Base-by-base conservation (phyloP, 495 filamentous ascomycete genomes). In the Poronia punctata region DNA sequence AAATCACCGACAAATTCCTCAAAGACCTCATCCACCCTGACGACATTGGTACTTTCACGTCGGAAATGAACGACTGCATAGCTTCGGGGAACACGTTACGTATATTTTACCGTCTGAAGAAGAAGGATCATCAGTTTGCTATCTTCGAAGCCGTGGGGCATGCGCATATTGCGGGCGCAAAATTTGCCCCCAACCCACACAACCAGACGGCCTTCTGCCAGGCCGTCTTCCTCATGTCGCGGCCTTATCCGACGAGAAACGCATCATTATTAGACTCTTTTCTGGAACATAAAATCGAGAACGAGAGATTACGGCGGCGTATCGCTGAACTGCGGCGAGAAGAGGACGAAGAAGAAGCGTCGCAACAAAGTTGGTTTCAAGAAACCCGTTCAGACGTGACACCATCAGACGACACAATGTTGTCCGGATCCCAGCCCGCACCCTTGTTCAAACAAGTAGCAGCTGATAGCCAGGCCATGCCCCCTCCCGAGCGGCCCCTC, bases 281-380 rank as follows among this genome's bases (percentile, higher is more conserved):
- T 46, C 69, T 98, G 10, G 92, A 98, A 60, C 90, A 96, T 64
- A 96, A 96, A 61, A 88, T 97, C 34, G 92, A 97, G 60, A 96
- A 98, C 52, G 88, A 94, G 61, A 78, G 92, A 12, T 61, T 98
- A 26, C 76, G 72, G 41, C 84, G 85, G 47, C 79, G 84, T 23
- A 94, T 98, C 43, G 78, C 80, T 10, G 88, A 94, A 54, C 71
- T 98, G 27, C 82, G 80, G 49, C 72, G 77, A 47, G 92, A 97
- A 61, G 89, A 95, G 58, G 78, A 81, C 38, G 92, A 95, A 32
- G 66, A 58, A 20, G 72, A 74, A 15, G 69, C 75, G 25, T 62
- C 68, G 5, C 66, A 74, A 34, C 57, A 62, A 34, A 62, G 65
- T 15, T 78, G 70, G 70, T 56, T 62, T 21, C 68, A 73, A 47